phyloP scores from a whole-genome alignment of 352 stramenopile species.

The Stramenopiles sp. region DNA sequence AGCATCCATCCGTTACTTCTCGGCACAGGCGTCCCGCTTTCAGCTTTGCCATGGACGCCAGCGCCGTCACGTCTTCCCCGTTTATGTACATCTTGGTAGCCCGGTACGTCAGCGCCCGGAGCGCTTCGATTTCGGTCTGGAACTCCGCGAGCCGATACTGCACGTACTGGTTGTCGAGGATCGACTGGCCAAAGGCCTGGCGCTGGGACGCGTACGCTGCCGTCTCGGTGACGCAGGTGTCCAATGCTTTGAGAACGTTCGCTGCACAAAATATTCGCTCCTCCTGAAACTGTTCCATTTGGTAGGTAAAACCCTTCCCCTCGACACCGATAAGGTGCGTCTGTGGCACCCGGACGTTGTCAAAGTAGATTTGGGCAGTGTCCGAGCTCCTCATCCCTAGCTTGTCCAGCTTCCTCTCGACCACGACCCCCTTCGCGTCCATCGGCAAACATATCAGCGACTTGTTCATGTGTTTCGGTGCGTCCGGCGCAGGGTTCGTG shows the following conservation, averaged over 20 bases:
- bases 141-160: not conserved
- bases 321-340: slow-evolving; percentile 25
- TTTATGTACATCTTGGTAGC: not conserved
- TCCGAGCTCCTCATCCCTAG: slow-evolving; percentile 67
- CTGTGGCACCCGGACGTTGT: slow-evolving; percentile 25
- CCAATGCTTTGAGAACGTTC: not conserved
- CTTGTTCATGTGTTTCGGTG: slow-evolving; percentile 56
- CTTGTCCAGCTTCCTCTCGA: slow-evolving; percentile 69
- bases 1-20: not conserved
- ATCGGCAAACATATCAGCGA: slow-evolving; percentile 67
- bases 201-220: not conserved
- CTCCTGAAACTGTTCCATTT: not conserved
- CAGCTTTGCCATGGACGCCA: not conserved
- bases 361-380: slow-evolving; percentile 32
- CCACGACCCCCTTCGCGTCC: slow-evolving; percentile 52
- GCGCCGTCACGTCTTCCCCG: not conserved
- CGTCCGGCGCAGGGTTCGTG: slow-evolving; percentile 49
- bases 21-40: not conserved
- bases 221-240: not conserved
- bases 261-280: not conserved
- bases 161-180: not conserved
- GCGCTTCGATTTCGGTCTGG: not conserved
- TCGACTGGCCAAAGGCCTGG: not conserved
- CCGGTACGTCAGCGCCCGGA: not conserved
- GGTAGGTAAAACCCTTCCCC: slow-evolving; percentile 27